Evolutionary conservation across 176 grass and related monocot species (phyloP), one percentile per base, ranked within the genome.

Genomic region (Oryza coarctata): DNA sequence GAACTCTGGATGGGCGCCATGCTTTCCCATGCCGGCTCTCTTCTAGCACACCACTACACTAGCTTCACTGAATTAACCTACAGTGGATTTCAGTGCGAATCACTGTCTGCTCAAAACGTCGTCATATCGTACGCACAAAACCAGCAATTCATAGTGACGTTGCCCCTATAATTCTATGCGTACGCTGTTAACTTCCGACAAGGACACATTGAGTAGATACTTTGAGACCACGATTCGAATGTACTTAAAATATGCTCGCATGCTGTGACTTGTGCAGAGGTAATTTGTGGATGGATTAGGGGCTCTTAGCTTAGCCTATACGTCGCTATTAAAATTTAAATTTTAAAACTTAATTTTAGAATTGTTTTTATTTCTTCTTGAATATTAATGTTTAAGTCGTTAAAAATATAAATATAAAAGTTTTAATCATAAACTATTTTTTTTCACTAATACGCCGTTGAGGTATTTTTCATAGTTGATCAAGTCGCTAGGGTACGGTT

Each of bases 11-110:
- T 33, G 3, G 71, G 31, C 41, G 3, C 8, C 60, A 0, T 34
- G 13, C 61, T 57, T 75, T 44, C 62, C 81, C 71, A n/a, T 67
- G 62, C 80, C 80, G 80, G 27, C 57, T 80, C 43, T 23, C 1
- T 33, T 26, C 39, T 8, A 14, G 27, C 68, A 63, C 7, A 49
- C 41, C 12, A 18, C 14, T 15, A 2, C 47, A 20, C 47, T 20
- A 50, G 0, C 1, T 13, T 0, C 17, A 36, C 2, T 12, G n/a
- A n/a, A 9, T 38, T 32, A 13, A 17, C 18, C 15, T 1, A 36
- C 7, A 33, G 30, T 39, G 78, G 50, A 30, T 43, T 71, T 62
- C 57, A 65, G 40, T 55, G 50, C 50, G 50, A 55, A 55, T 55
- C 50, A 55, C 50, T 26, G 22, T 10, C 38, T 71, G 14, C 70